Conservation (phyloP, 148 eudicot species). For the Polygonum aviculare region DNA sequence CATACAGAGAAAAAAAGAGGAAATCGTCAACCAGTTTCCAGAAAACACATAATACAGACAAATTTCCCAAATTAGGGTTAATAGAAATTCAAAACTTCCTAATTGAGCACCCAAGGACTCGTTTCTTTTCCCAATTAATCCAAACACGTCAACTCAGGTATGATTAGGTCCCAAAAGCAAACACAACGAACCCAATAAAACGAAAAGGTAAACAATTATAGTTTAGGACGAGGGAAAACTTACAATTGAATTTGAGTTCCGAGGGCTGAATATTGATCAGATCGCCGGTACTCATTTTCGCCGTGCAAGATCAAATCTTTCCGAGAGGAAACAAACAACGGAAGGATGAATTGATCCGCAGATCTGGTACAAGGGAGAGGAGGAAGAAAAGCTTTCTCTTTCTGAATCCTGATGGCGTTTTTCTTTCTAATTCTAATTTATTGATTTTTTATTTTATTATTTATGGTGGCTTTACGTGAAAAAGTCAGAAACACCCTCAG, state of each 20-base stretch:
- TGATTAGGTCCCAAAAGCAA: neutral
- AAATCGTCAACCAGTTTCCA: slow-evolving; percentile 16
- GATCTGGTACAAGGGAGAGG: neutral
- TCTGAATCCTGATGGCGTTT: neutral
- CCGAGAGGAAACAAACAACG: neutral
- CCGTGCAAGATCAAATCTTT: neutral
- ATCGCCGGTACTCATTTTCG: slow-evolving; percentile 51
- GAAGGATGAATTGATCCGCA: neutral
- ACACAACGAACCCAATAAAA: neutral
- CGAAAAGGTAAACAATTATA: slow-evolving; percentile 2
- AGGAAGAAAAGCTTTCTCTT: slow-evolving; percentile 1
- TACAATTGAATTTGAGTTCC: slow-evolving; percentile 66
- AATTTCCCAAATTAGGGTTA: slow-evolving; percentile 9
- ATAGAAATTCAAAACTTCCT: slow-evolving; percentile 10
- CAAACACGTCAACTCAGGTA: neutral
- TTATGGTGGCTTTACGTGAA: neutral
- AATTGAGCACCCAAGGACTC: neutral
- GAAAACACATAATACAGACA: neutral
- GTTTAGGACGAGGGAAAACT: slow-evolving; percentile 9
- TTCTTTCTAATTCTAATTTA: neutral
- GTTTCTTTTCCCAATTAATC: neutral
- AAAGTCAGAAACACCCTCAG: neutral
- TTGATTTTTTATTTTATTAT: neutral
- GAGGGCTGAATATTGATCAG: slow-evolving; percentile 50
- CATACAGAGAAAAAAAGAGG: slow-evolving; percentile 16